phyloP scores from a whole-genome alignment of 1,284 basidiomycete species.

The Trichosporon ovoides region DNA sequence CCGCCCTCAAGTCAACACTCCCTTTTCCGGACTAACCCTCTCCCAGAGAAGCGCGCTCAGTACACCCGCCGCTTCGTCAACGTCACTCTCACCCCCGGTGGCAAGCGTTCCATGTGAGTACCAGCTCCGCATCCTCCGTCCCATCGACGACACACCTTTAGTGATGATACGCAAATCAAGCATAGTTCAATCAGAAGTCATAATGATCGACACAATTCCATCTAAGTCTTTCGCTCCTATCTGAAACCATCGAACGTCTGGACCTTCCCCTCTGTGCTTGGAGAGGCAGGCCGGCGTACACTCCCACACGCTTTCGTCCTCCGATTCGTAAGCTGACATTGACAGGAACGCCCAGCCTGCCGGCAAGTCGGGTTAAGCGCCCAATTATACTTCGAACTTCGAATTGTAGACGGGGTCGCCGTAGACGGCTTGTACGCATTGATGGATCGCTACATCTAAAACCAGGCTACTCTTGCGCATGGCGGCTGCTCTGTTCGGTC shows the following conservation, averaged over 20 bases:
- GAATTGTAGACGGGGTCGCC: constrained; percentile 13
- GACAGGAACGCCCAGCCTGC: constrained; percentile 47
- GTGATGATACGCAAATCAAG: constrained; percentile 63
- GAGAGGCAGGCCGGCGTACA: constrained; percentile 12
- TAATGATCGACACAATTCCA: constrained; percentile 61
- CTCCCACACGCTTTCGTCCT: background rate
- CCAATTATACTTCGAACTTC: constrained; percentile 4
- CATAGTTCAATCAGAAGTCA: constrained; percentile 85
- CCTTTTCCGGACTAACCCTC: background rate
- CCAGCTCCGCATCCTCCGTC: constrained; percentile 8
- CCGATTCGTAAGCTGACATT: constrained; percentile 6
- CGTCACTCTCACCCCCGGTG: constrained; percentile 80
- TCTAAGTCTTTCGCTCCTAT: constrained; percentile 71
- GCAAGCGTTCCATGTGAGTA: constrained; percentile 94
- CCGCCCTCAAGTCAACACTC: background rate
- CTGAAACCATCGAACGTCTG: constrained; percentile 55
- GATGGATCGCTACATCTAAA: constrained; percentile 23
- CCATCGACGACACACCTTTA: constrained; percentile 11
- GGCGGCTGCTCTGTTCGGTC: background rate
- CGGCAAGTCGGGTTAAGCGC: constrained; percentile 47
- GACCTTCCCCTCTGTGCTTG: constrained; percentile 9
- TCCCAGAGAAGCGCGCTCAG: constrained; percentile 73
- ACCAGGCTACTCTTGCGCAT: background rate
- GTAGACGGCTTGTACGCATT: constrained; percentile 26
- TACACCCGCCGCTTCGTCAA: constrained; percentile 71